Evolutionary conservation across 768 basidiomycete genomes (phyloP).

Genomic region (Auricularia heimuer): DNA sequence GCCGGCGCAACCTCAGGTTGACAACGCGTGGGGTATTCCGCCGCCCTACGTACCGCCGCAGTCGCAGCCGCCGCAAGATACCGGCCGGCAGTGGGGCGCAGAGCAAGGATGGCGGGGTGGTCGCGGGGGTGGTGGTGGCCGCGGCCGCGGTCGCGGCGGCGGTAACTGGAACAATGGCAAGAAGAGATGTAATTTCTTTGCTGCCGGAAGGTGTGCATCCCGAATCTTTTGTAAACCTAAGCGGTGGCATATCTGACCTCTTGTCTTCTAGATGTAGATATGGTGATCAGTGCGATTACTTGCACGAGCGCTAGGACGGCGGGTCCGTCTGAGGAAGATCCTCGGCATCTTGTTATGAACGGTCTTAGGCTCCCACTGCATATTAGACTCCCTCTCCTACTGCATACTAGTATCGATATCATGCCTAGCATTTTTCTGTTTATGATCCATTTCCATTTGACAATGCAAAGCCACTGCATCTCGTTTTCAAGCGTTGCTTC

Average conservation of each 20-base stretch:
- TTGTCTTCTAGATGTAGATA: conserved; percentile 67
- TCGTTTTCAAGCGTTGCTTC: too few species aligned
- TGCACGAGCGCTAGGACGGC: conserved; percentile 39
- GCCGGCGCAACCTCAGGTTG: too few species aligned
- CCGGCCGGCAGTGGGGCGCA: neutral
- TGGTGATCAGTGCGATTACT: conserved; percentile 80
- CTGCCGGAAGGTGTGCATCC: conserved; percentile 84
- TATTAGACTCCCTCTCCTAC: too few species aligned
- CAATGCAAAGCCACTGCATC: too few species aligned
- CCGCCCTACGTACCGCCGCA: too few species aligned
- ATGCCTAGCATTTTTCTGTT: too few species aligned
- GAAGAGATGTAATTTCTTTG: conserved; percentile 86
- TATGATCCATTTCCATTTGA: too few species aligned
- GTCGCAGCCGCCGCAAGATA: neutral
- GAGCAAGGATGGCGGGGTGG: neutral
- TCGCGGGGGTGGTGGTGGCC: conserved; percentile 43
- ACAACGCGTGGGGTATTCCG: too few species aligned
- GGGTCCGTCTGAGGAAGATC: too few species aligned
- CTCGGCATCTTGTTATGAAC: too few species aligned
- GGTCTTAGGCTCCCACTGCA: too few species aligned
- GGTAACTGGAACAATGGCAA: conserved; percentile 46
- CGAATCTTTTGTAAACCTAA: conserved; percentile 22
- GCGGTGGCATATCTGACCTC: conserved; percentile 26
- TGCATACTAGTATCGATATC: too few species aligned
- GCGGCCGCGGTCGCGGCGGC: conserved; percentile 50